Conservation (phyloP, 208 protist species). For the Trypanosoma vivax region DNA sequence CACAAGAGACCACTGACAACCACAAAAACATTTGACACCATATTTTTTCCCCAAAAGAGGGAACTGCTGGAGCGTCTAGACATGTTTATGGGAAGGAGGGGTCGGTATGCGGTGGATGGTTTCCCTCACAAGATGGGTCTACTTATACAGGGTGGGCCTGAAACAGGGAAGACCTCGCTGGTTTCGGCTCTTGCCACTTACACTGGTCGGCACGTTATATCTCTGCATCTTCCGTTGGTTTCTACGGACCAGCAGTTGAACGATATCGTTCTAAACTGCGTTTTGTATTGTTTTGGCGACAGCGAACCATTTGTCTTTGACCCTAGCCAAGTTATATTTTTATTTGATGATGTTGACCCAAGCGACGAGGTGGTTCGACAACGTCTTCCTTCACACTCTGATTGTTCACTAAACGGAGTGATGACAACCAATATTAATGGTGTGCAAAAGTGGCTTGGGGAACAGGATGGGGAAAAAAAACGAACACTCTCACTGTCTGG, state of each 20-base stretch:
- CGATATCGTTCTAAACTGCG: constrained; percentile 72
- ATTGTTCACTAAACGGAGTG: too few species aligned
- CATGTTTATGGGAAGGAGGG: constrained; percentile 59
- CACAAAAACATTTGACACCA: constrained; percentile 70
- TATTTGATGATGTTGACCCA: constrained; percentile 78
- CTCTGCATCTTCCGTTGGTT: constrained; percentile 55
- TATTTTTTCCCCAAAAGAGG: constrained; percentile 80
- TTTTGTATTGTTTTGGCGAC: constrained; percentile 36
- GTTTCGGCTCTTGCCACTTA: constrained; percentile 99
- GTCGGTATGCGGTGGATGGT: constrained; percentile 79
- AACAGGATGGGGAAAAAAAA: constrained; percentile 24
- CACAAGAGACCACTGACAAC: constrained; percentile 26
- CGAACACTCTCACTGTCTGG: constrained; percentile 70
- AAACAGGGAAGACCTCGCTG: constrained; percentile 96
- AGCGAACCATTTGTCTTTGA: constrained; percentile 32
- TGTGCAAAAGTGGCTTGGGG: too few species aligned
- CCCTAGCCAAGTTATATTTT: constrained; percentile 76
- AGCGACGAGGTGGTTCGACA: constrained; percentile 38
- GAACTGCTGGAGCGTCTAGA: constrained; percentile 64
- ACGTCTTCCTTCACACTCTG: constrained; percentile 18
- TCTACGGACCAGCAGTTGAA: constrained; percentile 85
- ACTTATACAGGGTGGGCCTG: constrained; percentile 96
- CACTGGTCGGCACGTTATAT: constrained; percentile 90
- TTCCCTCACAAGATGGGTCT: constrained; percentile 94
- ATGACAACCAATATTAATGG: too few species aligned